phyloP scores from a whole-genome alignment of 805 yeast species.

The Teunomyces aglyptinius region DNA sequence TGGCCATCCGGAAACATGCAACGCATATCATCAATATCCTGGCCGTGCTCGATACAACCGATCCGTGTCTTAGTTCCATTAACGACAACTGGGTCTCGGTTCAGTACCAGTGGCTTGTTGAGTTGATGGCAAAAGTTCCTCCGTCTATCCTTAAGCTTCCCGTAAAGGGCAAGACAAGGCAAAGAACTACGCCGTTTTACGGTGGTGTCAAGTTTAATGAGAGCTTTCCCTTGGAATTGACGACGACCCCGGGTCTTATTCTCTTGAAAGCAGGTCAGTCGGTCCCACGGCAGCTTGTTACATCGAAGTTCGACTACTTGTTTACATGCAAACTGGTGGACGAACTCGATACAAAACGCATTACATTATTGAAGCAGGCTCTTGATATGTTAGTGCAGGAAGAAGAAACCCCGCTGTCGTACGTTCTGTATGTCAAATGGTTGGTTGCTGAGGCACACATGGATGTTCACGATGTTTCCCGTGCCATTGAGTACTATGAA shows the following conservation, averaged over 20 bases:
- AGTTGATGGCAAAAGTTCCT: conserved; percentile 52
- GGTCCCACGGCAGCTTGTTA: conserved; percentile 10
- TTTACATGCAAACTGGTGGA: conserved; percentile 4
- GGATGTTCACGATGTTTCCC: not conserved
- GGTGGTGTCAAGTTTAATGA: conserved; percentile 35
- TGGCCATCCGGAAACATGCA: conserved; percentile 62
- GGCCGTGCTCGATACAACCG: conserved; percentile 12
- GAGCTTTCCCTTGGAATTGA: conserved; percentile 17
- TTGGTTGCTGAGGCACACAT: conserved; percentile 51
- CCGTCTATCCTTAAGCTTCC: conserved; percentile 13
- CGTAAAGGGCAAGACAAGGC: conserved; percentile 2
- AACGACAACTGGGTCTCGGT: conserved; percentile 51
- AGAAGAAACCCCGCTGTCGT: not conserved
- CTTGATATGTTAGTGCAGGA: not conserved
- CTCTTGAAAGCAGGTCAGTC: conserved; percentile 23
- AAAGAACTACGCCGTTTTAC: conserved; percentile 15
- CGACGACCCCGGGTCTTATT: conserved; percentile 30
- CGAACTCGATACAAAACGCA: conserved; percentile 5
- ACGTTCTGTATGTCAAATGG: conserved; percentile 37
- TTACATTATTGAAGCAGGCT: conserved; percentile 6
- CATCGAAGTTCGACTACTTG: conserved; percentile 5
- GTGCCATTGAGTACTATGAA: conserved; percentile 22
- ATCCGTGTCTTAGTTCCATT: not conserved
- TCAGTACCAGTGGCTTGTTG: conserved; percentile 69
- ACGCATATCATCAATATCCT: conserved; percentile 58